phyloP scores from a whole-genome alignment of 441 rosid species.

The Lepidium campestre region DNA sequence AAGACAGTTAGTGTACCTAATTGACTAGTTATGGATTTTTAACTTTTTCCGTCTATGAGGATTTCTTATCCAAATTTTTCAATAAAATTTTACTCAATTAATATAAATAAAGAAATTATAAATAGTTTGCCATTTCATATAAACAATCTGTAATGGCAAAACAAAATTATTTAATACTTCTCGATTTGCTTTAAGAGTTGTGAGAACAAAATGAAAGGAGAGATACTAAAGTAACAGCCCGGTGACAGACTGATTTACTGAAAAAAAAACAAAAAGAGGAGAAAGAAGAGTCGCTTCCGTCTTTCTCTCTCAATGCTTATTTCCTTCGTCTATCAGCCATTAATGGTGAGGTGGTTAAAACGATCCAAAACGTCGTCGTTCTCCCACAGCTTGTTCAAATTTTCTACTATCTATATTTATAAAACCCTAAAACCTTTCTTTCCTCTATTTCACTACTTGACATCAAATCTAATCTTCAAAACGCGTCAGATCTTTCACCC shows the following conservation, averaged over 20 bases:
- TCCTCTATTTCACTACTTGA: constrained; percentile 21
- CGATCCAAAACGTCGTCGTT: constrained; percentile 32
- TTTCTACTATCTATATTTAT: not conserved
- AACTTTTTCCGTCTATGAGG: no score
- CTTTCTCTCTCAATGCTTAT: not conserved
- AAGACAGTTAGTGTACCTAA: no score
- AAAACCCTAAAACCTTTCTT: not conserved
- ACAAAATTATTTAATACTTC: not conserved
- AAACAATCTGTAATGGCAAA: not conserved
- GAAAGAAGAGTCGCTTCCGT: not conserved
- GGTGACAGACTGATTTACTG: not conserved
- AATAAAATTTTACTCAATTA: no score
- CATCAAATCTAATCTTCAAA: constrained; percentile 1
- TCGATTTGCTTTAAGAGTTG: not conserved
- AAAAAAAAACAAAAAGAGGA: not conserved
- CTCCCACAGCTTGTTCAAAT: no score
- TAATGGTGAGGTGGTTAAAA: not conserved
- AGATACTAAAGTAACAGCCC: not conserved
- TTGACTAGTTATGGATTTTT: no score
- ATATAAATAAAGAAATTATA: no score
- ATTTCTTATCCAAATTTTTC: no score
- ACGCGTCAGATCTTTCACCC: not conserved
- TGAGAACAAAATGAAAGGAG: not conserved
- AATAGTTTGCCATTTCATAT: no score
- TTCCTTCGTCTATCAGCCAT: not conserved